phyloP scores from a whole-genome alignment of 2,329 filamentous ascomycete species.

The Exophiala aquamarina region DNA sequence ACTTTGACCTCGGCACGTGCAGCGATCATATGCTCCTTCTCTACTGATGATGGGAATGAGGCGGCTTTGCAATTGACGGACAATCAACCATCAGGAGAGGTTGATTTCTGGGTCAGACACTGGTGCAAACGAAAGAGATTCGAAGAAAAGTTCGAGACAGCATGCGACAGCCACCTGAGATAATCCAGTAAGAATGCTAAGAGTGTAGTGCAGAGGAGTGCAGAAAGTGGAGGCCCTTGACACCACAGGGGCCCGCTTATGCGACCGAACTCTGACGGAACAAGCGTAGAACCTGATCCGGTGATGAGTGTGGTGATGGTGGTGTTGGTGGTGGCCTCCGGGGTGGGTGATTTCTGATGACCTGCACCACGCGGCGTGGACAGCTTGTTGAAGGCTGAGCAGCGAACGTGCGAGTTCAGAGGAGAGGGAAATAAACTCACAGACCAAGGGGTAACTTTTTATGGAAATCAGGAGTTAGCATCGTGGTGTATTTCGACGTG shows the following conservation, averaged over 20 bases:
- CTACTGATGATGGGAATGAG: too few species aligned
- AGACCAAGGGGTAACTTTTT: too few species aligned
- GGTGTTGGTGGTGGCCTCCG: neutral
- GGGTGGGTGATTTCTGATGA: too few species aligned
- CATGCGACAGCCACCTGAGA: constrained; percentile 1
- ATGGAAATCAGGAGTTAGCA: too few species aligned
- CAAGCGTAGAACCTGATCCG: too few species aligned
- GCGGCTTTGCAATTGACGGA: too few species aligned
- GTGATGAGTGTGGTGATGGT: too few species aligned
- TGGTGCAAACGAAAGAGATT: neutral
- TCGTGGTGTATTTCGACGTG: too few species aligned
- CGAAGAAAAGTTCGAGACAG: neutral
- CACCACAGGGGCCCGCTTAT: neutral
- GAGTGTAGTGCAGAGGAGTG: neutral
- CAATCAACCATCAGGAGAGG: neutral
- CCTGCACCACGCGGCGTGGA: too few species aligned
- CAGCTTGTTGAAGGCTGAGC: too few species aligned
- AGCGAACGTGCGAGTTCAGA: too few species aligned
- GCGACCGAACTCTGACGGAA: neutral
- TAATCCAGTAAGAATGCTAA: neutral
- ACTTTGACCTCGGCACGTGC: constrained; percentile 6
- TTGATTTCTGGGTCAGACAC: constrained; percentile 2
- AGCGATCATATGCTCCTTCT: neutral
- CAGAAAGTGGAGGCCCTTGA: neutral
- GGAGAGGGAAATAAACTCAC: too few species aligned